Conservation (phyloP, 306 rosid species). For the Vicia sativa region DNA sequence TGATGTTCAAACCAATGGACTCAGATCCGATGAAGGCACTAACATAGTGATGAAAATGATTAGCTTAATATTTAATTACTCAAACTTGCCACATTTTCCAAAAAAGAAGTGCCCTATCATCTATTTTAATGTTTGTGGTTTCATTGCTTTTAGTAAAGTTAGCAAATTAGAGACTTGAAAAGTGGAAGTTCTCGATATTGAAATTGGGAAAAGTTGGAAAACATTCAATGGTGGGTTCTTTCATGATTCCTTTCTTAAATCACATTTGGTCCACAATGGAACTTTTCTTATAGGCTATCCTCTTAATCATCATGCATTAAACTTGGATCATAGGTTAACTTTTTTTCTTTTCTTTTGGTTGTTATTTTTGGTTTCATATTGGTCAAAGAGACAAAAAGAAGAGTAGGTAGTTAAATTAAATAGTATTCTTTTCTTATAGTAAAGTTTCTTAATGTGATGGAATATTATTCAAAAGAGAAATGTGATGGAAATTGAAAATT, state of each 20-base stretch:
- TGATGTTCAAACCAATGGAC: slow-evolving; percentile 51
- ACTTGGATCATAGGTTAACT: slow-evolving; percentile 39
- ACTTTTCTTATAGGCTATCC: slow-evolving; percentile 32
- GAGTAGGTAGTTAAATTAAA: slow-evolving; percentile 27
- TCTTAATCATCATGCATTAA: slow-evolving; percentile 49
- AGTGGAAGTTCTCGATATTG: slow-evolving; percentile 57
- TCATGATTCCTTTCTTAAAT: slow-evolving; percentile 56
- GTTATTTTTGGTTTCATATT: slow-evolving; percentile 34
- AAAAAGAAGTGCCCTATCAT: slow-evolving; percentile 49
- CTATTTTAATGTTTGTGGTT: slow-evolving; percentile 37
- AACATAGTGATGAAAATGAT: slow-evolving; percentile 68
- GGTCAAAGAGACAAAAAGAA: slow-evolving; percentile 50
- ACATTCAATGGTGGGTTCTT: slow-evolving; percentile 60
- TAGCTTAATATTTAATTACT: slow-evolving; percentile 55
- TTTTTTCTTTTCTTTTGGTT: slow-evolving; percentile 5
- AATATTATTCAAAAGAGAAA: background rate
- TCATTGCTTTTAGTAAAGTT: slow-evolving; percentile 75
- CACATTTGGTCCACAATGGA: slow-evolving; percentile 46
- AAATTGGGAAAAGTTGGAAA: slow-evolving; percentile 71
- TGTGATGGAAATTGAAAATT: background rate
- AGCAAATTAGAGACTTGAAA: slow-evolving; percentile 68
- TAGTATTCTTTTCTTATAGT: background rate
- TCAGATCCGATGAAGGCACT: slow-evolving; percentile 57
- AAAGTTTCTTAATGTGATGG: slow-evolving; percentile 22
- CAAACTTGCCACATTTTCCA: slow-evolving; percentile 53